Evolutionary conservation across 2,329 filamentous ascomycete genomes (phyloP), one percentile per base, ranked within the genome.

Genomic region (Hirsutella rhossiliensis): DNA sequence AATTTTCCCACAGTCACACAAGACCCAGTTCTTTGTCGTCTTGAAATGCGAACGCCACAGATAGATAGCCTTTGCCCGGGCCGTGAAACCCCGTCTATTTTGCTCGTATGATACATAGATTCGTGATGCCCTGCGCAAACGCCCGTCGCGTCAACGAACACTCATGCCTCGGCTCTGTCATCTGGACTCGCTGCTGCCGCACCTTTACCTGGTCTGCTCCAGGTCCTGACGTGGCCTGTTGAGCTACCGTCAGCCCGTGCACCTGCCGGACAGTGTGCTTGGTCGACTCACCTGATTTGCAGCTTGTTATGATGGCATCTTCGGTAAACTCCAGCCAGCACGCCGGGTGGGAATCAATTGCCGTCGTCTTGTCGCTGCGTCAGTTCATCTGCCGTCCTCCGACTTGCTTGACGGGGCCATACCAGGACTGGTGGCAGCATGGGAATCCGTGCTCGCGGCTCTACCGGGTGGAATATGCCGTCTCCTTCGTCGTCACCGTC

Each of bases 321-420:
- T 96, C 84, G 44, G 90, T 89, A 56, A 98, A 98, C n/a, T 82
- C 85, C 34, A 98, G 65, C 83, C 89, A 95, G 61, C 80, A 86
- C 39, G 94, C 71, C 43, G 89, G 88, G 62, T 97, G 87, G 48
- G 82, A 78, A 61, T 95, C 88, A 31, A 95, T 79, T 12, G 76
- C 70, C 62, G 95, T 96, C 40, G 84, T 87, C 70, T 89, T 12
- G 46, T 32, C 20, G 27, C 8, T 15, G 19, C 12, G 34, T 50
- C 39, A 51, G 48, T 30, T 37, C n/a, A n/a, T 11, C 7, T 13
- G 4, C 18, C 12, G 17, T 11, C 30, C n/a, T 18, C 9, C 27
- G 12, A 42, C 32, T 38, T 32, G 13, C 17, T 31, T 18, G 11
- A 32, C 19, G 29, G 37, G 41, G 30, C 66, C 76, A 59, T 69